These are phyloP conservation scores for Limtongozyma cylindracea DNA, from an alignment of 805 yeast genomes.

Conservation along the genomic window DNA sequence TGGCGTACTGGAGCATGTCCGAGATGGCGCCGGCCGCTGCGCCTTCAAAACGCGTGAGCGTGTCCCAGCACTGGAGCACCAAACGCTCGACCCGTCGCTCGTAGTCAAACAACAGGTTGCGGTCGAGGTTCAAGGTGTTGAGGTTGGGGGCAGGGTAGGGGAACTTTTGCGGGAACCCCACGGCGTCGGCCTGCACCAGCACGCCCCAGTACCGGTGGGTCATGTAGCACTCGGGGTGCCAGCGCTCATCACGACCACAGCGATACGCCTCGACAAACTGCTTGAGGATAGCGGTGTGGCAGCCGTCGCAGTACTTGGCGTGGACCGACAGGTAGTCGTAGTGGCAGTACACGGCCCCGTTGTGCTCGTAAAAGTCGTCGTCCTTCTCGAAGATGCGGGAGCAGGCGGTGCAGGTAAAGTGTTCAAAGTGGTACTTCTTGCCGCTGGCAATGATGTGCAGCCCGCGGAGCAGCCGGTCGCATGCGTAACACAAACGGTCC, in stretches of 20 bases:
- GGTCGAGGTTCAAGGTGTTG: conserved; percentile 5
- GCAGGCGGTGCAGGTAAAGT: conserved; percentile 80
- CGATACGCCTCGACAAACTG: conserved; percentile 84
- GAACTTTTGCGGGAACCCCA: conserved; percentile 14
- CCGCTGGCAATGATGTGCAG: conserved; percentile 88
- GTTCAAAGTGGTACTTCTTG: conserved; percentile 80
- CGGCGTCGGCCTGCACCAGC: conserved; percentile 32
- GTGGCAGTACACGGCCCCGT: conserved; percentile 66
- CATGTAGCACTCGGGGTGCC: conserved; percentile 99
- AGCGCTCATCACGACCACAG: conserved; percentile 81
- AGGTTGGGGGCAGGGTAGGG: background rate
- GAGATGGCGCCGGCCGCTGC: conserved; percentile 73
- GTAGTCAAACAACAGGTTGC: conserved; percentile 21
- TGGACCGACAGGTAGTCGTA: conserved; percentile 70
- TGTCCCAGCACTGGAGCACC: conserved; percentile 58
- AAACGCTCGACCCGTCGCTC: conserved; percentile 39
- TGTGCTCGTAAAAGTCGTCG: conserved; percentile 80
- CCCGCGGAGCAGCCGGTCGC: conserved; percentile 72
- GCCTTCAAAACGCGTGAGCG: conserved; percentile 75
- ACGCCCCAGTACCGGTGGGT: conserved; percentile 95
- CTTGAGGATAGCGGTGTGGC: conserved; percentile 72
- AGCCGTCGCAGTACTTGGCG: conserved; percentile 85
- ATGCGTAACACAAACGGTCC: conserved; percentile 64
- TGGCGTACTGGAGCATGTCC: conserved; percentile 71
- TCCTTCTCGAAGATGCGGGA: conserved; percentile 69